A percentile compares a stretch with the other conserved stretches of the same genome.
phyloP scores from a whole-genome alignment of 2,329 filamentous ascomycete genomes.

The Aspergillus ustus region DNA sequence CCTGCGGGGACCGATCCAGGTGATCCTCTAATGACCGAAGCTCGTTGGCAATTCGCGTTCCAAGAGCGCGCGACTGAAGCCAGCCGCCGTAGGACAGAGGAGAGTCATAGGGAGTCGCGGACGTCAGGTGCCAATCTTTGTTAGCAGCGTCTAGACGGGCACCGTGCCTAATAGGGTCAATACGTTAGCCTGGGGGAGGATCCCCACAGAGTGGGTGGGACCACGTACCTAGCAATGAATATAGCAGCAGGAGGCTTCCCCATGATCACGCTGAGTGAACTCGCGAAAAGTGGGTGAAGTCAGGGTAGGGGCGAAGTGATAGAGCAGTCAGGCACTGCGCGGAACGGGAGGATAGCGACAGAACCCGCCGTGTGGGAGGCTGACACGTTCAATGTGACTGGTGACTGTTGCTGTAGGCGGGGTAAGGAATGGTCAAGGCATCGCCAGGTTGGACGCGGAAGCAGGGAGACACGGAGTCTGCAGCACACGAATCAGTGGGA shows the following conservation, averaged over 20 bases:
- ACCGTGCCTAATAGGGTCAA: constrained; percentile 73
- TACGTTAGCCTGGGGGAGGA: not conserved
- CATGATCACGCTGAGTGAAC: constrained; percentile 26
- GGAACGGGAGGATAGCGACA: not conserved
- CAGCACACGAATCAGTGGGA: constrained; percentile 1
- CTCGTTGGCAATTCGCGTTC: constrained; percentile 80
- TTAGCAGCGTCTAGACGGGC: constrained; percentile 92
- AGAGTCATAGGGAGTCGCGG: constrained; percentile 92
- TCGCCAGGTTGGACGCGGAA: constrained; percentile 4
- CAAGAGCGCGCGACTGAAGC: constrained; percentile 81
- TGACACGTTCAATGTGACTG: constrained; percentile 13
- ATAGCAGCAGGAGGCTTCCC: constrained; percentile 47
- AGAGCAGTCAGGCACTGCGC: not conserved
- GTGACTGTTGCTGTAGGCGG: constrained; percentile 14
- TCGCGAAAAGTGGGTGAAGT: not conserved
- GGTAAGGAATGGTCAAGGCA: constrained; percentile 17
- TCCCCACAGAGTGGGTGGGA: not conserved
- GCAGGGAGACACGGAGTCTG: constrained; percentile 9
- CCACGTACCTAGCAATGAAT: constrained; percentile 47
- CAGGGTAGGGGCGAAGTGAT: not conserved
- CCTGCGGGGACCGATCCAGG: constrained; percentile 14
- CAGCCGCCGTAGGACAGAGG: constrained; percentile 94
- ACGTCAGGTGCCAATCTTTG: constrained; percentile 91
- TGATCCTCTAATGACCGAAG: constrained; percentile 54
- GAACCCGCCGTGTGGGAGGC: not conserved